Evolutionary conservation across 208 protist genomes (phyloP), one percentile per base, ranked within the genome.

Genomic region (Trypanosoma mega): DNA sequence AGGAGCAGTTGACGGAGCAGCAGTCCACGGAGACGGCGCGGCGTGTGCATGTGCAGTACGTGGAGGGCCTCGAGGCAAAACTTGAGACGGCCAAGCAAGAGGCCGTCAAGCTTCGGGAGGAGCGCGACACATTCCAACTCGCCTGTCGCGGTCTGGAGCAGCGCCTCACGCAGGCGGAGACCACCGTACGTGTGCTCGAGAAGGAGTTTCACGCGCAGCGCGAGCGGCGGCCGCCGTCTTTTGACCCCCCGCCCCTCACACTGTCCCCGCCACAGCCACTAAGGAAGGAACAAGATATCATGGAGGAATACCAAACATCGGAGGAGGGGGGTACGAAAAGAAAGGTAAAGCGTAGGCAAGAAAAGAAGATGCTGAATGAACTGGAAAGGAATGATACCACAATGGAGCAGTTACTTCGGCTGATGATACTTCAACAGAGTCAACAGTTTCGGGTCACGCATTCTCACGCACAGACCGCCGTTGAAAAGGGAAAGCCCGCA

Each of bases 1-100:
- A 86, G 59, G 76, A 76, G 36, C 73, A 85, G 65, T 50, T 90
- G 34, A 52, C 78, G 36, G 74, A 79, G 43, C 47, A 61, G 33
- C 84, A 90, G 68, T 70, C 74, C 9, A 44, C 37, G 12, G 53
- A 68, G 9, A 53, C 74, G n/a, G 74, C 74, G n/a, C 33, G 46
- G 57, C 62, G 62, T 20, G 72, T 93, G 3, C 77, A 73, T 27
- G 61, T 73, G 12, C 54, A 72, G 27, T 69, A 84, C 56, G 57
- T 92, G 4, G 73, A 79, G 31, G 34, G 43, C n/a, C 36, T 87
- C 7, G 82, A 92, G 47, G 50, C 39, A 2, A 78, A 80, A 47
- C 29, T 72, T 16, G 64, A 67, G 14, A 39, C 33, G 3, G 65
- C 82, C 12, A 53, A 47, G 31, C 14, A 60, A 24, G 69, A 79